Evolutionary conservation across 2,329 filamentous ascomycete species (phyloP).

Genomic region (Macrophomina phaseolina): DNA sequence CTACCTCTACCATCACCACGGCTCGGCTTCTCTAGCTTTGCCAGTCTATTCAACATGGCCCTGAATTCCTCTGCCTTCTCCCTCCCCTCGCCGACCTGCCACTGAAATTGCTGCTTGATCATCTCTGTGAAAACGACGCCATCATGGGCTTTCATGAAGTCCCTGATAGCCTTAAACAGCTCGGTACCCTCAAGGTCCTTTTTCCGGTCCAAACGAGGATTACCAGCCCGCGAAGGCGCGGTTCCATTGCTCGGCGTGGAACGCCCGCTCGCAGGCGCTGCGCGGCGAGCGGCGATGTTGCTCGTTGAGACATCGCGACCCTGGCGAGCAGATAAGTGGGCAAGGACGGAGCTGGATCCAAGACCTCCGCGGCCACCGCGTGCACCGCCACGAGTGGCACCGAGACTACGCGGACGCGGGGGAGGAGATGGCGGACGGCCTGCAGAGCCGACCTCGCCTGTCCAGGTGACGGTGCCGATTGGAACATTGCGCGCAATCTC

Average conservation of each 20-base stretch:
- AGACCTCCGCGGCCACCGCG: conserved; percentile 45
- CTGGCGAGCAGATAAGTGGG: conserved; percentile 51
- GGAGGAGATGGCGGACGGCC: conserved; percentile 65
- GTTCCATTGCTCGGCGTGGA: background rate
- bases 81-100: conserved; percentile 11
- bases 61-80: conserved; percentile 9
- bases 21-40: conserved; percentile 80
- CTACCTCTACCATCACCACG: conserved; percentile 71
- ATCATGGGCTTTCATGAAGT: conserved; percentile 78
- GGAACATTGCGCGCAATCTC: conserved; percentile 75
- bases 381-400: conserved; percentile 42
- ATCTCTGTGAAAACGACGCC: conserved; percentile 82
- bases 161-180: conserved; percentile 66
- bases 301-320: conserved; percentile 31
- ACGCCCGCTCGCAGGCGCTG: conserved; percentile 23
- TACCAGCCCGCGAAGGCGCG: conserved; percentile 35
- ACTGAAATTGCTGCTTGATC: conserved; percentile 80
- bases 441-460: conserved; percentile 78
- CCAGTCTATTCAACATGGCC: conserved; percentile 67
- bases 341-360: conserved; percentile 49
- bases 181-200: conserved; percentile 47
- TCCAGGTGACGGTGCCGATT: conserved; percentile 91
- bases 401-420: conserved; percentile 54
- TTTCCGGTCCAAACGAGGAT: conserved; percentile 35
- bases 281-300: conserved; percentile 2